Evolutionary conservation across 2,329 filamentous ascomycete genomes (phyloP).

Genomic region (Chrysosporium keratinophilum): DNA sequence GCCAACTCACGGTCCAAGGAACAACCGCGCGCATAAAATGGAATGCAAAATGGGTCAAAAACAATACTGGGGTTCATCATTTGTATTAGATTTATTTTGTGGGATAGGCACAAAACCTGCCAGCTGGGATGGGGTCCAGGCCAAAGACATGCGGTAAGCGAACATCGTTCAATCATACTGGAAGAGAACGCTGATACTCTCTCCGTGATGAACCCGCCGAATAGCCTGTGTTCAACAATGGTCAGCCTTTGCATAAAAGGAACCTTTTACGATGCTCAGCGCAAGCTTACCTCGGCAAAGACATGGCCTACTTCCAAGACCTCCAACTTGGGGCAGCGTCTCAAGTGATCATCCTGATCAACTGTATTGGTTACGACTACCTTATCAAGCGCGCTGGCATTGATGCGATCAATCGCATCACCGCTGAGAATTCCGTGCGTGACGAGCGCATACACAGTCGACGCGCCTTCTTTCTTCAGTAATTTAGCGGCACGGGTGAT

Average conservation of each 20-base stretch:
- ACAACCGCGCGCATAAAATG: not conserved
- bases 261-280: slow-evolving; percentile 4
- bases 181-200: slow-evolving; percentile 94
- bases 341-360: slow-evolving; percentile 71
- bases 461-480: slow-evolving; percentile 88
- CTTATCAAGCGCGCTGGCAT: slow-evolving; percentile 83
- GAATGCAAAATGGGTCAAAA: not conserved
- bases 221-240: slow-evolving; percentile 52
- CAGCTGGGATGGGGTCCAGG: too few species aligned
- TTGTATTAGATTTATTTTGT: not conserved
- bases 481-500: slow-evolving; percentile 93
- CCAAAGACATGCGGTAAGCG: too few species aligned
- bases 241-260: slow-evolving; percentile 22
- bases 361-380: slow-evolving; percentile 93
- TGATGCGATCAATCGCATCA: slow-evolving; percentile 88
- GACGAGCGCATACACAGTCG: slow-evolving; percentile 77
- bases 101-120: too few species aligned
- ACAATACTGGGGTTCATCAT: not conserved
- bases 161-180: slow-evolving; percentile 54
- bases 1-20: not conserved
- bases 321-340: slow-evolving; percentile 74
- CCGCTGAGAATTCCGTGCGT: slow-evolving; percentile 94
- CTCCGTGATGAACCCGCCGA: slow-evolving; percentile 88
- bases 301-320: slow-evolving; percentile 80
- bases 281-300: slow-evolving; percentile 64